These are phyloP conservation scores for Alternaria arborescens DNA, from an alignment of 2,329 filamentous ascomycete species.

Conservation along the genomic window DNA sequence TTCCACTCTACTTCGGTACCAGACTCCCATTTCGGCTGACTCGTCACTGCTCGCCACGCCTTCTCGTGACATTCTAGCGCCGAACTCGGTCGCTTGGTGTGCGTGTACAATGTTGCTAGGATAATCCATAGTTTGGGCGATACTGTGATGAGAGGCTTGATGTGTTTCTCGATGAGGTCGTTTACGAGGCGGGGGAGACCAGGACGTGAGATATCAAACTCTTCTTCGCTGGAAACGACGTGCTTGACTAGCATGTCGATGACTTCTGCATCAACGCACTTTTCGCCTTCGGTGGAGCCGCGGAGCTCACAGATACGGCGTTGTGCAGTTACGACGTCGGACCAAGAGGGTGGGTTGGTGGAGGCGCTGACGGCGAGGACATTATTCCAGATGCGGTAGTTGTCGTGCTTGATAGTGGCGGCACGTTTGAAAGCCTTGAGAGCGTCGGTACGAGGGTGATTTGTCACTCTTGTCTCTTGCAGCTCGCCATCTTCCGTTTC, in stretches of 20 bases:
- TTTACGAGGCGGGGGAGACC: conserved; percentile 70
- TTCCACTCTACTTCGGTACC: conserved; percentile 73
- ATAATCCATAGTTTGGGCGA: conserved; percentile 80
- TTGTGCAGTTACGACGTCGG: conserved; percentile 79
- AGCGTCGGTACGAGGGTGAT: conserved; percentile 71
- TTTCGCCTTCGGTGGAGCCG: conserved; percentile 71
- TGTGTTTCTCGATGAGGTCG: conserved; percentile 74
- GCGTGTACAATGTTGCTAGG: conserved; percentile 75
- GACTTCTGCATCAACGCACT: conserved; percentile 77
- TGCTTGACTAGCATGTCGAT: conserved; percentile 77
- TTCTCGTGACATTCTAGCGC: conserved; percentile 88
- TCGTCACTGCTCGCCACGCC: conserved; percentile 79
- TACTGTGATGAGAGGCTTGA: conserved; percentile 85
- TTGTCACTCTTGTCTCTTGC: conserved; percentile 50
- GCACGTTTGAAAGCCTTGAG: conserved; percentile 88
- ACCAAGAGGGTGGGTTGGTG: conserved; percentile 75
- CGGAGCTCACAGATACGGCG: conserved; percentile 79
- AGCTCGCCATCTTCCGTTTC: conserved; percentile 46
- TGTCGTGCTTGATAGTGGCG: conserved; percentile 81
- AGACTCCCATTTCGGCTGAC: conserved; percentile 63
- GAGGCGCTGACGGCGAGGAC: conserved; percentile 86
- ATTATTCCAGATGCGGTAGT: conserved; percentile 96
- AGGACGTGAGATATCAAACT: conserved; percentile 54
- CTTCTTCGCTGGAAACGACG: conserved; percentile 59
- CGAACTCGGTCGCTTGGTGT: conserved; percentile 73